A percentile compares a stretch with the other conserved stretches of the same genome.
Conservation (phyloP, 2,329 filamentous ascomycete species). For the Penicillium rolfsii region DNA sequence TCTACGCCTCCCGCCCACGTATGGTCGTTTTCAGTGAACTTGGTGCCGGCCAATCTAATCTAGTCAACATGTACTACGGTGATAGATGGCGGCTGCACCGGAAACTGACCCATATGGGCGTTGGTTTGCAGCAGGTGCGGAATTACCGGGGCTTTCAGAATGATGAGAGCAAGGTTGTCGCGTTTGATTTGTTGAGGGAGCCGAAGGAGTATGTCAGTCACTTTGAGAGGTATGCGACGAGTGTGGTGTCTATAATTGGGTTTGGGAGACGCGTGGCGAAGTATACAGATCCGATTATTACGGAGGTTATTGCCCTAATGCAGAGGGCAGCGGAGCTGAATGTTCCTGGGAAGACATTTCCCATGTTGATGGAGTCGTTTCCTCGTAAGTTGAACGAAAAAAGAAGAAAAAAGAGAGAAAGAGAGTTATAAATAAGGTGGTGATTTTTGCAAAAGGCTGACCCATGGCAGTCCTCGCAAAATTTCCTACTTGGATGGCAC, state of each 20-base stretch:
- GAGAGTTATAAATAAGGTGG: background rate
- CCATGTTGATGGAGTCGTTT: slow-evolving; percentile 62
- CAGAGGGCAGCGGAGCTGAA: slow-evolving; percentile 59
- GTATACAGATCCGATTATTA: slow-evolving; percentile 61
- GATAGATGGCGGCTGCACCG: slow-evolving; percentile 48
- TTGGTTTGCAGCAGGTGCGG: slow-evolving; percentile 59
- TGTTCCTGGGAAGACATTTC: slow-evolving; percentile 59
- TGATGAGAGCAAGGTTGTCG: slow-evolving; percentile 61
- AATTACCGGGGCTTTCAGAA: slow-evolving; percentile 60
- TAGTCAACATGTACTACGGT: slow-evolving; percentile 51
- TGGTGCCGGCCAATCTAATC: slow-evolving; percentile 32
- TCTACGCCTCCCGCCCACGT: slow-evolving; percentile 36
- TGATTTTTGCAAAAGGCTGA: background rate
- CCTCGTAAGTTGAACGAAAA: slow-evolving; percentile 34
- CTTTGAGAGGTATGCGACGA: slow-evolving; percentile 48
- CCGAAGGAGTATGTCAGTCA: slow-evolving; percentile 43
- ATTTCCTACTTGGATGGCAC: slow-evolving; percentile 54
- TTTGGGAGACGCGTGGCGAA: slow-evolving; percentile 46
- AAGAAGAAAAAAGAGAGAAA: background rate
- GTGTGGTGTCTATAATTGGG: slow-evolving; percentile 47
- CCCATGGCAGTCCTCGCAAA: slow-evolving; percentile 43
- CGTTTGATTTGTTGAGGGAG: slow-evolving; percentile 43
- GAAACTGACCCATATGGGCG: slow-evolving; percentile 57
- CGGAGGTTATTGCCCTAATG: slow-evolving; percentile 64
- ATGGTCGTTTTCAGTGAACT: slow-evolving; percentile 39